Evolutionary conservation across 176 grass and related monocot genomes (phyloP), one percentile per base, ranked within the genome.

Genomic region (Musa schizocarpa): DNA sequence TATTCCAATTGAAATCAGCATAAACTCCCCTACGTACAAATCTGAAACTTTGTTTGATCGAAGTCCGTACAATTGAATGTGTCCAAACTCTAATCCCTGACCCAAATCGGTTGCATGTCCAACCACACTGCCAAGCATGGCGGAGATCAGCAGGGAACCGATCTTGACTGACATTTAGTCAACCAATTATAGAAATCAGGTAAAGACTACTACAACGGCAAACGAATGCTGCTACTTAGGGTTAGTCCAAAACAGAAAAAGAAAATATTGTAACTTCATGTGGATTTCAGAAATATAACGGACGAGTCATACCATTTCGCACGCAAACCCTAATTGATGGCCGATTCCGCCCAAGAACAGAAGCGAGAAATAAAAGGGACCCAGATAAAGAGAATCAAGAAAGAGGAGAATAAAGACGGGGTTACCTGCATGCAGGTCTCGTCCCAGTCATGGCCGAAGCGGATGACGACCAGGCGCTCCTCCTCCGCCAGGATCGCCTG

Each of bases 401-500:
- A 14, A 57, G 17, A 27, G 2, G 27, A 25, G 23, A 5, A 80
- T 23, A 12, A 57, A 13, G 12, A 21, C 12, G 19, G 21, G 54
- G 9, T 52, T 56, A 93, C 91, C 88, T 94, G 95, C 88, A 99
- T 99, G 34, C 95, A 99, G 14, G 95, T 99, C 80, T 99, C 91
- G 78, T 99, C 95, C 91, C 91, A 99, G 79, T 99, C 90, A 75
- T 99, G 95, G 82, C 95, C 95, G 70, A 99, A 99, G 70, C 95
- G 95, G 48, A 99, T 92, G 86, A 99, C 79, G 78, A 99, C 95
- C 76, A 99, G 88, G 54, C 95, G 95, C 83, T 99, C 91, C 95
- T 99, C 91, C 84, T 99, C 91, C 63, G 91, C 95, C 73, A 99
- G 76, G 78, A 99, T 99, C 65, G 95, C 91, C 95, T 99, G 91